Conservation (phyloP, 2,329 filamentous ascomycete species). For the Cercospora sp. region DNA sequence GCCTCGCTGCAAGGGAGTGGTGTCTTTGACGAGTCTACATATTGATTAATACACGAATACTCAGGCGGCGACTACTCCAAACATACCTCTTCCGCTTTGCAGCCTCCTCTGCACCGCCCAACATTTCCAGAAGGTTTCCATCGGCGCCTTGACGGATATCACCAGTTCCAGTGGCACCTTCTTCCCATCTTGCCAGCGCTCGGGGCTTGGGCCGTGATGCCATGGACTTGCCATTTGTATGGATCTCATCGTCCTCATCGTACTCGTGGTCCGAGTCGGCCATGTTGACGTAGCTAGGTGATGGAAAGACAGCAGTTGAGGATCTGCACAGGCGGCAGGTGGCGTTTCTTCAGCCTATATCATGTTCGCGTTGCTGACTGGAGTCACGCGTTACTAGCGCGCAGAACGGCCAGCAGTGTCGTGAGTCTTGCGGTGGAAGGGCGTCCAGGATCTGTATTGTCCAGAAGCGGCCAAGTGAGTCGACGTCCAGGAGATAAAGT, state of each 20-base stretch:
- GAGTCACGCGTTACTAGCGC: neutral
- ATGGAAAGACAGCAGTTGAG: neutral
- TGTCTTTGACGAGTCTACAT: slow-evolving; percentile 78
- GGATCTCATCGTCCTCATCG: slow-evolving; percentile 31
- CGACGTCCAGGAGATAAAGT: slow-evolving; percentile 5
- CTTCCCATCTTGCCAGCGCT: slow-evolving; percentile 40
- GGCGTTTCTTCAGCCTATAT: neutral
- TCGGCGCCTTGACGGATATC: slow-evolving; percentile 39
- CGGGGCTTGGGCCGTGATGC: slow-evolving; percentile 33
- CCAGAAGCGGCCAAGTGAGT: slow-evolving; percentile 1
- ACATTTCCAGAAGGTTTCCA: slow-evolving; percentile 38
- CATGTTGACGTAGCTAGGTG: slow-evolving; percentile 23
- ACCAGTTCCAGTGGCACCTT: slow-evolving; percentile 34
- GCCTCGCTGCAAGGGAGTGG: slow-evolving; percentile 89
- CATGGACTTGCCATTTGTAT: slow-evolving; percentile 22
- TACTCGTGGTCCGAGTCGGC: slow-evolving; percentile 37
- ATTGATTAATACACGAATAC: neutral
- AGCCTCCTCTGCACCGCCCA: slow-evolving; percentile 41
- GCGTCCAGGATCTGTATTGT: neutral
- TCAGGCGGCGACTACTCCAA: neutral
- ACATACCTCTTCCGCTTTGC: slow-evolving; percentile 37
- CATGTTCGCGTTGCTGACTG: slow-evolving; percentile 5
- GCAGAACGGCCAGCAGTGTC: neutral
- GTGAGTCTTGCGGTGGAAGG: neutral
- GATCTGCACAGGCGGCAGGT: slow-evolving; percentile 6